Evolutionary conservation across 2,329 filamentous ascomycete species (phyloP).

Genomic region (Didymella pinodella): DNA sequence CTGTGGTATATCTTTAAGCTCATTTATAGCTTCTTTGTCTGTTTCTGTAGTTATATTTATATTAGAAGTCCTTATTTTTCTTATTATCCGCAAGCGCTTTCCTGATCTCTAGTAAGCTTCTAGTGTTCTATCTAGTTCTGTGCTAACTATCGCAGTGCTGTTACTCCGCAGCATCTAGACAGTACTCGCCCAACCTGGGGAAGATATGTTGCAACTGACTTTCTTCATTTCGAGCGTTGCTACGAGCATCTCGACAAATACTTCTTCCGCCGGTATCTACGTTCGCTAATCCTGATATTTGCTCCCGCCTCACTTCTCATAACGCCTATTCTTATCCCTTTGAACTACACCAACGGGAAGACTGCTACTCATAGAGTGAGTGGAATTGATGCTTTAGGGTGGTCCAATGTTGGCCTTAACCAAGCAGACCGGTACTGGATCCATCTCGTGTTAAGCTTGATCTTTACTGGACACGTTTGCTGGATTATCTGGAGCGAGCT

Average conservation of each 20-base stretch:
- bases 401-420: conserved; percentile 25
- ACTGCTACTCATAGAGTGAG: conserved; percentile 17
- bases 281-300: conserved; percentile 23
- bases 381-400: conserved; percentile 23
- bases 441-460: conserved; percentile 18
- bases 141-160: neutral
- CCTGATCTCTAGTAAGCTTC: conserved; percentile 9
- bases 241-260: conserved; percentile 21
- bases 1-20: conserved; percentile 10
- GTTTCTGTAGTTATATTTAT: conserved; percentile 13
- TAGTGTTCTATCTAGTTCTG: neutral
- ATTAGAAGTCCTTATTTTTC: conserved; percentile 18
- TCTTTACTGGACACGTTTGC: neutral
- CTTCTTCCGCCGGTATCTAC: conserved; percentile 25
- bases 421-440: conserved; percentile 25
- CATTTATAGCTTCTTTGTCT: conserved; percentile 18
- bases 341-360: conserved; percentile 25
- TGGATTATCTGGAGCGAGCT: no score
- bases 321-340: conserved; percentile 20
- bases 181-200: neutral
- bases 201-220: neutral
- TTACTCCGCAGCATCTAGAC: no score
- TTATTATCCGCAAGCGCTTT: conserved; percentile 14
- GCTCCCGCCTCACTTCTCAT: conserved; percentile 20
- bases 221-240: neutral